These are phyloP conservation scores for Aspergillus sclerotiicarbonarius DNA, from an alignment of 495 filamentous ascomycete genomes.

Conservation along the genomic window DNA sequence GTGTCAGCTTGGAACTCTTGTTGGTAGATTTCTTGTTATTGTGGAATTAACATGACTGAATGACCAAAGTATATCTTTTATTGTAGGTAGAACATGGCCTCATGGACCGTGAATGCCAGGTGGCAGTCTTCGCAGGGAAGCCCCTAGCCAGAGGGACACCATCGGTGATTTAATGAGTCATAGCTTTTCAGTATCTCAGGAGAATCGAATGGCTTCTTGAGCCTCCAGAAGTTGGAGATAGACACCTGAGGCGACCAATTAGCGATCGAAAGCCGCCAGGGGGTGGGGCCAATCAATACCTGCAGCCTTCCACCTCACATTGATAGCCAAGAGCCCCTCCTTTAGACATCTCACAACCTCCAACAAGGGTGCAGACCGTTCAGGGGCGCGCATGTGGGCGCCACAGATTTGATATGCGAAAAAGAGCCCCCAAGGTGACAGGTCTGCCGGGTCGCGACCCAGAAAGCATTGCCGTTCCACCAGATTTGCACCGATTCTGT, in stretches of 20 bases:
- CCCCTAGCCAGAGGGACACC: no score
- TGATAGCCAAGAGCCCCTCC: conserved; percentile 23
- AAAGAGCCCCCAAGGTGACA: conserved; percentile 28
- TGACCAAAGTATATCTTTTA: no score
- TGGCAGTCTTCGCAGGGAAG: no score
- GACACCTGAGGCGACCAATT: conserved; percentile 9
- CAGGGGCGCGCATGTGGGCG: conserved; percentile 13
- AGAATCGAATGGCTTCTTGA: conserved; percentile 25
- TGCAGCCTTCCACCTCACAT: conserved; percentile 35
- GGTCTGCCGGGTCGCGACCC: conserved; percentile 24
- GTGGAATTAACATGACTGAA: no score
- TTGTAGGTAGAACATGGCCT: no score
- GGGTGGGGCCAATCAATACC: conserved; percentile 6
- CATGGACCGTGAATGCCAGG: no score
- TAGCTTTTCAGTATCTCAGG: background rate
- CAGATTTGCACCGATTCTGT: conserved; percentile 19
- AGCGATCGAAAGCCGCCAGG: background rate
- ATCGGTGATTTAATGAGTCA: no score
- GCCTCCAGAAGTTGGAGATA: conserved; percentile 31
- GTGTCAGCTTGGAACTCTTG: no score
- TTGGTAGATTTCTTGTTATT: no score
- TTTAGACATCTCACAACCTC: conserved; percentile 26
- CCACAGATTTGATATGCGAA: conserved; percentile 22
- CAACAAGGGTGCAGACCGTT: conserved; percentile 17
- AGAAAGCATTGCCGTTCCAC: conserved; percentile 24